These are phyloP conservation scores for Casuarina equisetifolia DNA, from an alignment of 306 rosid species.

Conservation along the genomic window DNA sequence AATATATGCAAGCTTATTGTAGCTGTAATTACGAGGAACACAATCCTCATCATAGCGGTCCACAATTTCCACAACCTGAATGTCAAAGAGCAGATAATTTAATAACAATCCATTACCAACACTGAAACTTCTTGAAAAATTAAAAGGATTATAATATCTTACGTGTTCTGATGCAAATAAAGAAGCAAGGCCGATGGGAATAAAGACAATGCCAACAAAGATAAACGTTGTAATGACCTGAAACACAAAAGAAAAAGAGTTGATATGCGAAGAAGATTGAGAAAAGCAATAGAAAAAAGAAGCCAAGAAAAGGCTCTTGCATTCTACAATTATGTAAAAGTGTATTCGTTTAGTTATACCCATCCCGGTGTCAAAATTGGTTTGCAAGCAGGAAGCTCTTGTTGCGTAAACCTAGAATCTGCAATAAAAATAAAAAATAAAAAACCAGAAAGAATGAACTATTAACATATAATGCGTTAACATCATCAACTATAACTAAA, in stretches of 20 bases:
- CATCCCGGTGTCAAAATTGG: conserved; percentile 88
- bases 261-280: background rate
- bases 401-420: conserved; percentile 88
- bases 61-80: conserved; percentile 67
- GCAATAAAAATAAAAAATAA: conserved; percentile 17
- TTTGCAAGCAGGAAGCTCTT: conserved; percentile 94
- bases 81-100: conserved; percentile 9
- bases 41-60: conserved; percentile 62
- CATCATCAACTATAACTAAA: background rate
- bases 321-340: conserved; percentile 6
- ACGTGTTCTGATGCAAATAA: conserved; percentile 71
- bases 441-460: background rate
- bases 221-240: conserved; percentile 70
- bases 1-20: conserved; percentile 42
- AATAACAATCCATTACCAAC: conserved; percentile 3
- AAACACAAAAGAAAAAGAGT: conserved; percentile 10
- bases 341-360: conserved; percentile 42
- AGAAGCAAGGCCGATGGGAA: conserved; percentile 74
- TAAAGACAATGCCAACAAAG: conserved; percentile 57
- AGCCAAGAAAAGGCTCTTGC: conserved; percentile 1
- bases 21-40: conserved; percentile 36
- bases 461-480: background rate
- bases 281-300: background rate
- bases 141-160: conserved; percentile 19
- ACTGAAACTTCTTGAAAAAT: background rate